These are phyloP conservation scores for Aspergillus bertholletiae DNA, from an alignment of 495 filamentous ascomycete genomes.

Conservation along the genomic window DNA sequence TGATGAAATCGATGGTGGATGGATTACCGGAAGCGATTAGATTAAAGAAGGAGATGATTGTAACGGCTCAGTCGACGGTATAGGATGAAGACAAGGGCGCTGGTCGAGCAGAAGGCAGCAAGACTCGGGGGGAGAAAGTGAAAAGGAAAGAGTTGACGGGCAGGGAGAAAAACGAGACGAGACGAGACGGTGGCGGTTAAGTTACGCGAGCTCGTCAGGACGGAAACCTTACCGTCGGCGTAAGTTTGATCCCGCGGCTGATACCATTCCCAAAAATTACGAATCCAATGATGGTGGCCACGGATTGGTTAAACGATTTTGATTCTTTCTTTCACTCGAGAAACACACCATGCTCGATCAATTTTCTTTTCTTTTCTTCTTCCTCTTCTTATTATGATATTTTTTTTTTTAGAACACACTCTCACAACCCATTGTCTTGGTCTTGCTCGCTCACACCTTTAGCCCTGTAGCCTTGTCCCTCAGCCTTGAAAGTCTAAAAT, in stretches of 20 bases:
- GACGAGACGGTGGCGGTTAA: slow-evolving; percentile 29
- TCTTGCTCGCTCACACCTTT: too few species aligned
- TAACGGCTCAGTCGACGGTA: slow-evolving; percentile 4
- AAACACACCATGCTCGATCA: too few species aligned
- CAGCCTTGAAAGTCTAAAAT: neutral
- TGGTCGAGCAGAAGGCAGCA: slow-evolving; percentile 17
- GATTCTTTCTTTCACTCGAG: too few species aligned
- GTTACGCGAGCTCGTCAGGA: slow-evolving; percentile 27
- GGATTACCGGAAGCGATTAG: slow-evolving; percentile 5
- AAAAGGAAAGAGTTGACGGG: slow-evolving; percentile 13
- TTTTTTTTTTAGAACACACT: too few species aligned
- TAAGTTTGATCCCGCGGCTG: slow-evolving; percentile 15
- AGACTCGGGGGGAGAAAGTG: slow-evolving; percentile 14
- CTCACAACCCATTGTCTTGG: too few species aligned
- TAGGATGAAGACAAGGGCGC: slow-evolving; percentile 13
- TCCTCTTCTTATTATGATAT: neutral
- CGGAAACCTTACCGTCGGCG: slow-evolving; percentile 15
- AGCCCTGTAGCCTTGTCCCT: neutral
- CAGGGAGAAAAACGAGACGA: slow-evolving; percentile 18
- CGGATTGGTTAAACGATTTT: too few species aligned
- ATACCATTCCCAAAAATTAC: neutral
- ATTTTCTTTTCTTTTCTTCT: neutral
- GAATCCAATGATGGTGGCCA: too few species aligned
- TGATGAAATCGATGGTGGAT: slow-evolving; percentile 25
- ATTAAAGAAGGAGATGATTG: slow-evolving; percentile 10